Evolutionary conservation across 306 rosid genomes (phyloP).

Genomic region (Abrus pulchellus): DNA sequence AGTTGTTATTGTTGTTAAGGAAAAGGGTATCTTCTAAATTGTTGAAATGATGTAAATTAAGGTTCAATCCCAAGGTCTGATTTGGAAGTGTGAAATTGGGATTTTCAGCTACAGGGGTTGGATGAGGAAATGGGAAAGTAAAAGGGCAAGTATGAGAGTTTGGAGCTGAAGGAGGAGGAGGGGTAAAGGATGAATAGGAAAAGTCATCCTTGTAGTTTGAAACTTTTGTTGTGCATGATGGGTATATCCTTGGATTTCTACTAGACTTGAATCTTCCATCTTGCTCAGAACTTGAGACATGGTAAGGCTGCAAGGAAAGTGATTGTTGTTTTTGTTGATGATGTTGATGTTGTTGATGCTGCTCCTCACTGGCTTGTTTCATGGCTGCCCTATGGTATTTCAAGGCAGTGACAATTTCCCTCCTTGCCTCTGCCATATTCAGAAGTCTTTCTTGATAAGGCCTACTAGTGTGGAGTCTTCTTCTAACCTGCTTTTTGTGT

Average conservation of each 20-base stretch:
- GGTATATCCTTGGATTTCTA: constrained; percentile 60
- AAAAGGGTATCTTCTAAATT: constrained; percentile 56
- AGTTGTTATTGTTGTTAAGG: constrained; percentile 44
- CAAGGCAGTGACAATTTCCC: constrained; percentile 83
- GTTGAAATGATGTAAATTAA: constrained; percentile 66
- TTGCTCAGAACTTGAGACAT: constrained; percentile 52
- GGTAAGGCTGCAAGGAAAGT: constrained; percentile 1
- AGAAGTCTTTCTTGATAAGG: constrained; percentile 80
- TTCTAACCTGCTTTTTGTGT: constrained; percentile 72
- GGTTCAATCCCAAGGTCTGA: constrained; percentile 72
- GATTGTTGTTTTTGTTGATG: not conserved
- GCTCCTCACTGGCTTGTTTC: constrained; percentile 65
- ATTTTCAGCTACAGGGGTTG: constrained; percentile 51
- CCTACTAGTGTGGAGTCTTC: constrained; percentile 71
- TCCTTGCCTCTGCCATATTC: constrained; percentile 95
- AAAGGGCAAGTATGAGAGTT: constrained; percentile 49
- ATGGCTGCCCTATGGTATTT: constrained; percentile 82
- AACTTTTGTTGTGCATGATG: constrained; percentile 53
- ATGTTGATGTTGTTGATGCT: constrained; percentile 49
- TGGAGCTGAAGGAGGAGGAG: constrained; percentile 40
- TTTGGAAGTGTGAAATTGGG: constrained; percentile 65
- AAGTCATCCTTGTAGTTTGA: constrained; percentile 50
- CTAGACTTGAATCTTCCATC: constrained; percentile 58
- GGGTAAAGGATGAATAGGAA: constrained; percentile 45
- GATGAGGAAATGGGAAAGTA: constrained; percentile 52